Conservation (phyloP, 768 basidiomycete genomes). For the Podaxis carcinomalis region DNA sequence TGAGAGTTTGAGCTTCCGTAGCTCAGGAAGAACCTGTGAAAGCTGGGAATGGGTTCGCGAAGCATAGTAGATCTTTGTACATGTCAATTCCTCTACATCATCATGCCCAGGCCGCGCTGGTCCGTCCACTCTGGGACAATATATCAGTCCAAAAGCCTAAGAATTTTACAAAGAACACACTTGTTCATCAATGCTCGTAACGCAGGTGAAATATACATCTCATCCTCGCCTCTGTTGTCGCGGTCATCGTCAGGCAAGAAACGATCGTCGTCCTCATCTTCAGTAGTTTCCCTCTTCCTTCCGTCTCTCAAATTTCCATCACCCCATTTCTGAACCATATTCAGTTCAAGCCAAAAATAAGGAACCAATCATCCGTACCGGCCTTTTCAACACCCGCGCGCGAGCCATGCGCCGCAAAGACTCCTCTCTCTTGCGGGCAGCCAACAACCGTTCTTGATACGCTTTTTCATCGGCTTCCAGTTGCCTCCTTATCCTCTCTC, state of each 20-base stretch:
- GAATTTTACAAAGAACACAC: conserved; percentile 34
- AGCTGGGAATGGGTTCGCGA: conserved; percentile 97
- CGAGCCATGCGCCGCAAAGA: conserved; percentile 46
- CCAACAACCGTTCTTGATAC: conserved; percentile 53
- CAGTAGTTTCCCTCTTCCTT: conserved; percentile 12
- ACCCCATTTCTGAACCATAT: conserved; percentile 13
- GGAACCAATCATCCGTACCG: conserved; percentile 32
- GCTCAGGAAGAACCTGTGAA: conserved; percentile 83
- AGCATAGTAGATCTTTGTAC: conserved; percentile 88
- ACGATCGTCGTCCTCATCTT: conserved; percentile 51
- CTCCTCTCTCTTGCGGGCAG: conserved; percentile 63
- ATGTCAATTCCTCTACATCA: conserved; percentile 46
- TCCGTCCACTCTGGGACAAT: conserved; percentile 28
- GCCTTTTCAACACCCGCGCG: conserved; percentile 57
- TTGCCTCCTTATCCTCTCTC: conserved; percentile 57
- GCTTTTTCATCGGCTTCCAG: conserved; percentile 66
- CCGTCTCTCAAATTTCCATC: conserved; percentile 7
- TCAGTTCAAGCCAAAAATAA: neutral
- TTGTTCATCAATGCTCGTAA: conserved; percentile 77
- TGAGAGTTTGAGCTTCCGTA: conserved; percentile 62
- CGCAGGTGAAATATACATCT: conserved; percentile 66
- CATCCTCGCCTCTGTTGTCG: conserved; percentile 29
- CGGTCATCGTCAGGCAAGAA: conserved; percentile 67
- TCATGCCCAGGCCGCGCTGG: conserved; percentile 20
- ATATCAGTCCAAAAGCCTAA: neutral